Evolutionary conservation across 768 basidiomycete species (phyloP), one percentile per base, ranked within the genome.

Genomic region (Asterophora parasitica): DNA sequence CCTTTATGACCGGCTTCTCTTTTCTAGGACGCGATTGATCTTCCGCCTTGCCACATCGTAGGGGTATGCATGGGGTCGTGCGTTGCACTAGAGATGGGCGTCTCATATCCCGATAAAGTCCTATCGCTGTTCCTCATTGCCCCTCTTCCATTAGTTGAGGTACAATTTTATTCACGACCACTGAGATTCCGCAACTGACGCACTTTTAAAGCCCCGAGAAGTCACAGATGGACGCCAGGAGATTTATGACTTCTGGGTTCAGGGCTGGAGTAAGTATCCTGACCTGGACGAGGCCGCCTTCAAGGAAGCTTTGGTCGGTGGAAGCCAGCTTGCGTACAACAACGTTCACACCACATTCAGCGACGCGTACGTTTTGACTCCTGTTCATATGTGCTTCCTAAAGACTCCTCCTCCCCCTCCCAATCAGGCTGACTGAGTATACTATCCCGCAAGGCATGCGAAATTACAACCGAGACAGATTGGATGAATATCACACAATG

Each of bases 31-130:
- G 68, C 67, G 4, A 49, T 73, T 7, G 41, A 58, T 26, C 51
- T 73, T 27, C 67, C 67, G 4, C 57, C 66, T 2, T 73, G 69
- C 44, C 70, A 71, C 54, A 47, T 71, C n/a, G 53, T 67, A 15
- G 71, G 66, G 4, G 26, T 71, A 13, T 70, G 68, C 1, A 59
- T 68, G 60, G 71, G 71, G 7, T 52, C 68, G 0, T 65, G 61
- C 45, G 58, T 65, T 3, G 64, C 68, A 15, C 36, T 71, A n/a
- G 59, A 69, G 47, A 48, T 64, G 31, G 65, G 67, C 10, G 58
- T 69, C 7, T 52, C 56, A 8, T 59, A 66, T 35, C 70, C 68
- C 0, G 58, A 67, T 8, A 64, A 58, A 51, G 65, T 69, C 3
- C 55, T 67, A 1, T 70, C 69, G 0, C 41, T 67, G 9, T 67